Conservation (phyloP, 2,329 filamentous ascomycete species). For the Cryphonectria carpinicola region DNA sequence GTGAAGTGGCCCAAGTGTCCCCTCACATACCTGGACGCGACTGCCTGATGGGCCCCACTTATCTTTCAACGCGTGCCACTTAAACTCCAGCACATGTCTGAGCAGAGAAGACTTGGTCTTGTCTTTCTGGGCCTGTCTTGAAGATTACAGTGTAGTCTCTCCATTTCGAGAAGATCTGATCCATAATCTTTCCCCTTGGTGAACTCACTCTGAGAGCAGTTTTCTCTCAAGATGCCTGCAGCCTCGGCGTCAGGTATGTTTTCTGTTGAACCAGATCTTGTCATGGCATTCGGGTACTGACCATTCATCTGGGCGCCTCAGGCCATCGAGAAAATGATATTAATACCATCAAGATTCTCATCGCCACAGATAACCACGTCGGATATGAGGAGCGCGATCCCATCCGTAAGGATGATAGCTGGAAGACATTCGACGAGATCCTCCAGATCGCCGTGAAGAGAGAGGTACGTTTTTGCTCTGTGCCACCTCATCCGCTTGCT, state of each 20-base stretch:
- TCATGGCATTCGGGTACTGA: neutral
- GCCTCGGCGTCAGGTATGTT: conserved; percentile 33
- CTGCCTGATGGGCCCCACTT: conserved; percentile 8
- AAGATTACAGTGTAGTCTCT: neutral
- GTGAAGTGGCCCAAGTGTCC: conserved; percentile 10
- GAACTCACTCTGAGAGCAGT: neutral
- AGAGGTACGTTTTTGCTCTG: conserved; percentile 59
- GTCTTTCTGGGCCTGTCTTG: neutral
- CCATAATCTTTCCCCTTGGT: neutral
- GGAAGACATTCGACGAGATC: conserved; percentile 93
- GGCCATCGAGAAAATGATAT: conserved; percentile 66
- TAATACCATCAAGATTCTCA: conserved; percentile 92
- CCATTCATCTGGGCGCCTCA: neutral
- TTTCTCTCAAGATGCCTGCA: conserved; percentile 33
- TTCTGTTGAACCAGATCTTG: neutral
- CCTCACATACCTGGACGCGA: conserved; percentile 3
- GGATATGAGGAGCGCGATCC: conserved; percentile 93
- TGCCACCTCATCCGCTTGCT: conserved; percentile 16
- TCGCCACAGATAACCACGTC: conserved; percentile 97
- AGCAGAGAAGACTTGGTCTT: neutral
- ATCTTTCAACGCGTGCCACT: conserved; percentile 13
- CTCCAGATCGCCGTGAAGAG: conserved; percentile 83
- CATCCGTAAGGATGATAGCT: conserved; percentile 95
- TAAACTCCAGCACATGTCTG: neutral
- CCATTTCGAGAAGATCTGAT: no score